Base-by-base conservation (phyloP, 2,329 filamentous ascomycete species). In the Aureobasidium uvarum region DNA sequence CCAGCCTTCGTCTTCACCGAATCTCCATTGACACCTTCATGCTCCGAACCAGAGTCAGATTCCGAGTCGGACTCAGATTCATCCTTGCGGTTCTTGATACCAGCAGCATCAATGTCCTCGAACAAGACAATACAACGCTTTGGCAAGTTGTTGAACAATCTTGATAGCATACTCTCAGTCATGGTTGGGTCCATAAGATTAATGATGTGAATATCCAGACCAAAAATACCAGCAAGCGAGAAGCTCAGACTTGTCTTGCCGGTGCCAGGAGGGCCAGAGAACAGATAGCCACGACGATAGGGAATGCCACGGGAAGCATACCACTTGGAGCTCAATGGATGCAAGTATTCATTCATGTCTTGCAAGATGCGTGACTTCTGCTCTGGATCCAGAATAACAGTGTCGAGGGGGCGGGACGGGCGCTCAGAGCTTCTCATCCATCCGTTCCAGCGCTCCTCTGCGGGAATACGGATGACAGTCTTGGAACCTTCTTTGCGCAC, bases 241-340 rank as follows among this genome's bases (percentile, higher is more conserved):
- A 77, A 77, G 20, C 70, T 73, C 38, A 78, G 66, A 65, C 70
- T 73, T 4, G 75, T 76, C 70, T 77, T 77, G 14, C 75, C 75
- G 0, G 75, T 77, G 0, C 75, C 75, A 1, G 75, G 75, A 0
- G 91, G 90, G 0, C 92, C 92, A 69, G 93, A 82, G 18, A 96
- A 85, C 0, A 96, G 83, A 72, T 95, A 96, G 0, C 92, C 92
- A 5, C 92, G 84, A 16, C 92, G 85, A 74, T 96, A 96, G 0
- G 92, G 92, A 36, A 96, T 94, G 0, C 92, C 92, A 7, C 91
- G 84, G 69, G 91, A 89, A 0, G 88, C 83, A 73, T 96, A 96
- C 91, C 91, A 96, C n/a, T 86, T 81, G 1, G 86, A 84, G 0
- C 86, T 90, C 0, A 81, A 79, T 0, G 90, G 89, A 63, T 91